These are phyloP conservation scores for Drechslerella dactyloides DNA, from an alignment of 2,329 filamentous ascomycete species.

Conservation along the genomic window DNA sequence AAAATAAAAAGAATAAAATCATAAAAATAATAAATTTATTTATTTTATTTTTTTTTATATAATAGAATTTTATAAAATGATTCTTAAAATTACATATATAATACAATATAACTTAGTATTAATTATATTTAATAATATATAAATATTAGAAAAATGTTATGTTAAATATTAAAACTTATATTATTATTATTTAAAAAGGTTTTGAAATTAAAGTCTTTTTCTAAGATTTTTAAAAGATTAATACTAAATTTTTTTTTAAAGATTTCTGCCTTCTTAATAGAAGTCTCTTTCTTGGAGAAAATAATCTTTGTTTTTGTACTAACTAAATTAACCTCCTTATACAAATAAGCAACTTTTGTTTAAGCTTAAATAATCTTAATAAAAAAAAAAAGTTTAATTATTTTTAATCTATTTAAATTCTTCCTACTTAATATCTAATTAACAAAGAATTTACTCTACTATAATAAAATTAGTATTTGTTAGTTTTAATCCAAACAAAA, in stretches of 20 bases:
- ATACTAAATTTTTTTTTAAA: neutral
- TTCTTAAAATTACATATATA: neutral
- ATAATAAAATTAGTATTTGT: too few relatives aligned
- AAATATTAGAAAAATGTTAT: neutral
- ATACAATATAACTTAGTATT: neutral
- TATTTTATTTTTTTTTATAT: slow-evolving; percentile 1
- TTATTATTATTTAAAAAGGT: neutral
- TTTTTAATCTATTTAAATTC: too few relatives aligned
- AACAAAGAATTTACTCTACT: too few relatives aligned
- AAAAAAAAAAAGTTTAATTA: too few relatives aligned
- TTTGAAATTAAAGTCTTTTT: neutral
- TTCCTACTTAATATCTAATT: too few relatives aligned
- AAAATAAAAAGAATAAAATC: neutral
- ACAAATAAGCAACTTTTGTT: neutral
- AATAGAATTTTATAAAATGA: neutral
- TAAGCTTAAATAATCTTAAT: too few relatives aligned
- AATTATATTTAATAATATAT: neutral
- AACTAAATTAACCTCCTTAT: neutral
- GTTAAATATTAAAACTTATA: neutral
- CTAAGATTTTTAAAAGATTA: neutral
- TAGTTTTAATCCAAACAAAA: too few relatives aligned
- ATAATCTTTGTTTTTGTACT: neutral
- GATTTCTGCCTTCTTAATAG: neutral
- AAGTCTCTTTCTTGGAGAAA: neutral
- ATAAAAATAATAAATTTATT: neutral